Conservation (phyloP, 2,329 filamentous ascomycete genomes). For the Xylariaceae sp. region DNA sequence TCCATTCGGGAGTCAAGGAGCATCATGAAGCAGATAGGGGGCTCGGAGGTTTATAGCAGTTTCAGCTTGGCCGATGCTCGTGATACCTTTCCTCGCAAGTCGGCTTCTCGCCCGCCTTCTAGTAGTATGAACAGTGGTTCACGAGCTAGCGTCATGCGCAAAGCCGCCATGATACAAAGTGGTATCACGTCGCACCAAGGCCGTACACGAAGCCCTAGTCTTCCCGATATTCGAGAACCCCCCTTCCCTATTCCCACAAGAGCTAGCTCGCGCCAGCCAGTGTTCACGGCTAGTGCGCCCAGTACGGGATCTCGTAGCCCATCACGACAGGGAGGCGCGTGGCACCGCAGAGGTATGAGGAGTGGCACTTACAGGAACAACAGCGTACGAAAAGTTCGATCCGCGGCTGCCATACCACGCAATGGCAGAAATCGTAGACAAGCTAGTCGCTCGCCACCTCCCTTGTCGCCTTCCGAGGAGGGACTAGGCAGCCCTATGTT, state of each 20-base stretch:
- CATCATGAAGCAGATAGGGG: constrained; percentile 32
- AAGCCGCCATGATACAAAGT: constrained; percentile 74
- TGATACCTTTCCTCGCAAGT: constrained; percentile 29
- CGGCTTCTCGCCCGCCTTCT: constrained; percentile 28
- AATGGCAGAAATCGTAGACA: constrained; percentile 47
- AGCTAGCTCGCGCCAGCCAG: constrained; percentile 77
- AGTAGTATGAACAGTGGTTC: constrained; percentile 38
- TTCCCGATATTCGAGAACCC: constrained; percentile 59
- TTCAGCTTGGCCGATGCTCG: constrained; percentile 35
- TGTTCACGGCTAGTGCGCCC: constrained; percentile 59
- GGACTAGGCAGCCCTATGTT: constrained; percentile 65
- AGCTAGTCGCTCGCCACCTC: constrained; percentile 58
- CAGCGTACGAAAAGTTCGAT: constrained; percentile 79
- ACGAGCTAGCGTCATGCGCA: constrained; percentile 64
- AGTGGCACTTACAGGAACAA: constrained; percentile 50
- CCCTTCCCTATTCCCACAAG: constrained; percentile 90
- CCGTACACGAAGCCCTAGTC: constrained; percentile 62
- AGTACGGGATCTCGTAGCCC: constrained; percentile 77
- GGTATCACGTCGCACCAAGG: constrained; percentile 67
- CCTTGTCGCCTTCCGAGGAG: constrained; percentile 64
- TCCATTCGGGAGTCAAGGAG: constrained; percentile 27
- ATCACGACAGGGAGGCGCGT: constrained; percentile 53
- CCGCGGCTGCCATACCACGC: constrained; percentile 68
- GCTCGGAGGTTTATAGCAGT: constrained; percentile 44
- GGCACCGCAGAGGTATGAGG: constrained; percentile 49